phyloP scores from a whole-genome alignment of 1,139 yeast species.

The Debaryomyces sp. region DNA sequence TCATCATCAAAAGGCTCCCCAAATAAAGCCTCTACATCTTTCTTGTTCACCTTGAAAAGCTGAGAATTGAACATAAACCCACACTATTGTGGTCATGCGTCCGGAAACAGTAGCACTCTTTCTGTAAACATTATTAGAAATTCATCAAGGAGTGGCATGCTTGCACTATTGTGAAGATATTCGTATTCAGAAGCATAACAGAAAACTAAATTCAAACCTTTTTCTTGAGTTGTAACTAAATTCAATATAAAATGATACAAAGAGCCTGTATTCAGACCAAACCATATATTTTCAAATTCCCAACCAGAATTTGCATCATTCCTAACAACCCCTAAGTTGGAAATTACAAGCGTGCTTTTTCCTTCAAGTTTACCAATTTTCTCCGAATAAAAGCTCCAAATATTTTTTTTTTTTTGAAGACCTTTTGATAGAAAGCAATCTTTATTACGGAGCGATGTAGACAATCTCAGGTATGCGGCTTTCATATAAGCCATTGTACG shows the following conservation, averaged over 20 bases:
- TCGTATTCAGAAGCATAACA: conserved; percentile 23
- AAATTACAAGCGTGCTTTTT: conserved; percentile 21
- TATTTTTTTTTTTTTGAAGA: not conserved
- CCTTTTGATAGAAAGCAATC: not conserved
- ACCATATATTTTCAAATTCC: conserved; percentile 20
- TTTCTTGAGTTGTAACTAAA: conserved; percentile 19
- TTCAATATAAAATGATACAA: conserved; percentile 24
- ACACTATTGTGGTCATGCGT: not conserved
- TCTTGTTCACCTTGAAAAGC: no score
- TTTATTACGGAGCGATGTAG: not conserved
- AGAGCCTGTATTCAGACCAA: conserved; percentile 24
- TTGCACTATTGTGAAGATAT: not conserved
- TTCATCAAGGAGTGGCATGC: not conserved
- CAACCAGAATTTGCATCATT: conserved; percentile 12
- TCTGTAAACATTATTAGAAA: not conserved
- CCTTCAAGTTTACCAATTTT: conserved; percentile 9
- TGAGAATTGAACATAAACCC: no score
- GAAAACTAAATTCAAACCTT: conserved; percentile 23
- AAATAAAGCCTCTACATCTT: no score
- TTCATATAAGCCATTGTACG: not conserved
- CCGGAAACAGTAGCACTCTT: not conserved
- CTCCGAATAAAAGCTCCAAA: not conserved
- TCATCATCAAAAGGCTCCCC: no score
- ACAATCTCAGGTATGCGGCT: not conserved
- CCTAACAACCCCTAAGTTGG: conserved; percentile 23